These are phyloP conservation scores for Fusarium vanettenii DNA, from an alignment of 2,329 filamentous ascomycete species.

Conservation along the genomic window DNA sequence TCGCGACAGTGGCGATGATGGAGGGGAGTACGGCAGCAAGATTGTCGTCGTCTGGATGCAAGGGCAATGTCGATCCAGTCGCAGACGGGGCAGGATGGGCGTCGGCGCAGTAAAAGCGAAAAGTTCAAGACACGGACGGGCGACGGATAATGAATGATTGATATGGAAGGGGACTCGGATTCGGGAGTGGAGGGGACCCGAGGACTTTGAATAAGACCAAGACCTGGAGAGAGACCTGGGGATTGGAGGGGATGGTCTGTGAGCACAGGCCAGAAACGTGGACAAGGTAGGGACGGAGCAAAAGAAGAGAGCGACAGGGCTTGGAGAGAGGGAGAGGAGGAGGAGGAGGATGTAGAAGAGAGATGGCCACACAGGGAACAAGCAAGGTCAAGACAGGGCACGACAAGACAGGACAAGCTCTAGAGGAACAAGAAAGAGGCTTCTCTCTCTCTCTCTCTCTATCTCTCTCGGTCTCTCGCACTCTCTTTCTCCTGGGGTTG, in stretches of 20 bases:
- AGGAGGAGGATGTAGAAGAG: background rate
- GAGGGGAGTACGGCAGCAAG: background rate
- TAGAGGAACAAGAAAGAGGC: background rate
- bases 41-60: background rate
- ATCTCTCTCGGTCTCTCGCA: background rate
- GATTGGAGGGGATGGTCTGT: conserved; percentile 33
- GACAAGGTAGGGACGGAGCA: conserved; percentile 16
- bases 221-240: conserved; percentile 27
- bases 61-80: background rate
- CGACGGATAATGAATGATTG: conserved; percentile 18
- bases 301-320: background rate
- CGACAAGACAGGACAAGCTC: conserved; percentile 1
- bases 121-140: conserved; percentile 2
- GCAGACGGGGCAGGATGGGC: background rate
- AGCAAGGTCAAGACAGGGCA: background rate
- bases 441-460: background rate
- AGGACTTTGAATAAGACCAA: conserved; percentile 15
- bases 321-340: background rate
- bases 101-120: background rate
- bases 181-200: conserved; percentile 24
- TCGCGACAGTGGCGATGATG: background rate
- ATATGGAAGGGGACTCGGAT: conserved; percentile 5
- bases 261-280: conserved; percentile 29
- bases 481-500: conserved; percentile 1
- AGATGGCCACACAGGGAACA: background rate